Conservation (phyloP, 192 early-diverging fungal species). For the Coemansia sp. region DNA sequence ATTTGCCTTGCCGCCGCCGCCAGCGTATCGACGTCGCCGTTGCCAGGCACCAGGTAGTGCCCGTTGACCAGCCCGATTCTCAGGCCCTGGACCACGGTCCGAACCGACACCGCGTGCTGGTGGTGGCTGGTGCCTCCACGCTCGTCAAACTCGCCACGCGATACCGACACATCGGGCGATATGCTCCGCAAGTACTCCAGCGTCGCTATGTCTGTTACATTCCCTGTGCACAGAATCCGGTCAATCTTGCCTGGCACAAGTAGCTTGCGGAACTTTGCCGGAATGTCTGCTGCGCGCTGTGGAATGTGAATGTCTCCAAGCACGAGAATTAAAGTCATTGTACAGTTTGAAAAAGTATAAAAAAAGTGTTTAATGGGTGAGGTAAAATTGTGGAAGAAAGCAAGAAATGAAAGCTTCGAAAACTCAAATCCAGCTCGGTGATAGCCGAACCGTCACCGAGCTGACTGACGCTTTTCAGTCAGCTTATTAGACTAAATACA, state of each 20-base stretch:
- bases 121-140: neutral
- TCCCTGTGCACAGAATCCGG: conserved; percentile 92
- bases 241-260: conserved; percentile 96
- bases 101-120: conserved; percentile 63
- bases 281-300: conserved; percentile 83
- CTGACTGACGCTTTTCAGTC: too few species aligned
- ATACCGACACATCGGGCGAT: conserved; percentile 71
- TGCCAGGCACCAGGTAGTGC: conserved; percentile 70
- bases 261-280: conserved; percentile 90
- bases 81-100: conserved; percentile 65
- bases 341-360: too few species aligned
- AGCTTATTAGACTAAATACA: too few species aligned
- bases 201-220: conserved; percentile 79
- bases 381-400: too few species aligned
- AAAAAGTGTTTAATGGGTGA: neutral
- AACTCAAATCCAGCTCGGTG: too few species aligned
- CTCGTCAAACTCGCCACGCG: conserved; percentile 86
- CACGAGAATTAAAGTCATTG: conserved; percentile 71
- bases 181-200: conserved; percentile 88
- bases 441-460: too few species aligned
- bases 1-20: conserved; percentile 82
- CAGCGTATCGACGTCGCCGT: conserved; percentile 70
- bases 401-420: too few species aligned
- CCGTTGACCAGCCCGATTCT: conserved; percentile 83
- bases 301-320: conserved; percentile 98